Evolutionary conservation across 1,284 basidiomycete species (phyloP), one percentile per base, ranked within the genome.

Genomic region (Porogramme epimiltina): DNA sequence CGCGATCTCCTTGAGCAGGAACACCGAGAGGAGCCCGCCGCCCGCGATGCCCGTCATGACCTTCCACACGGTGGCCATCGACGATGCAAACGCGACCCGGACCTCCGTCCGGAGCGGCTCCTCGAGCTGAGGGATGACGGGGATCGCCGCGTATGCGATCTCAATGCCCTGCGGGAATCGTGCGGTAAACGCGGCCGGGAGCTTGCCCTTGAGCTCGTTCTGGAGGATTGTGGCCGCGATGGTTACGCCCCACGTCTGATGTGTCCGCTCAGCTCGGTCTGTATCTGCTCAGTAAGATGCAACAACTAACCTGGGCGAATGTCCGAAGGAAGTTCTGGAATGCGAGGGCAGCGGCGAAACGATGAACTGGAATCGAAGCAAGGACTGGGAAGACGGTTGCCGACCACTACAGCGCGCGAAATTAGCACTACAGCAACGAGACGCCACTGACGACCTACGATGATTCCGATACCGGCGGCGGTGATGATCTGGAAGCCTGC

Each of bases 191-290:
- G 51, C 62, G 1, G 54, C 22, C 0, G 75, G 74, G 0, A 78
- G 68, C 0, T 59, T 59, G 4, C 53, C 58, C 47, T 61, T 60
- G 5, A 76, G 69, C 55, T 70, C 55, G 49, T 75, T 77, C 49
- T 76, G 69, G 1, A 78, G 62, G n/a, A 77, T 64, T 0, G 71
- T 66, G 22, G 65, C 62, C 2, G 68, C 65, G 51, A 75, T 70
- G 2, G 73, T 63, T 45, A 75, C 63, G 2, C 75, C 75, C 70
- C 70, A 76, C 1, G 66, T 69, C 70, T 74, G 31, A 2, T 10
- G 23, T 20, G 23, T 3, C 43, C 37, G 4, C 8, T 33, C 16
- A 28, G 31, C 5, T n/a, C 19, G 5, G 9, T n/a, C 24, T 6
- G 33, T 0, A 11, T 28, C 15, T 13, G 24, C 9, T 19, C 13